phyloP scores from a whole-genome alignment of 306 rosid species.

The Geum urbanum region DNA sequence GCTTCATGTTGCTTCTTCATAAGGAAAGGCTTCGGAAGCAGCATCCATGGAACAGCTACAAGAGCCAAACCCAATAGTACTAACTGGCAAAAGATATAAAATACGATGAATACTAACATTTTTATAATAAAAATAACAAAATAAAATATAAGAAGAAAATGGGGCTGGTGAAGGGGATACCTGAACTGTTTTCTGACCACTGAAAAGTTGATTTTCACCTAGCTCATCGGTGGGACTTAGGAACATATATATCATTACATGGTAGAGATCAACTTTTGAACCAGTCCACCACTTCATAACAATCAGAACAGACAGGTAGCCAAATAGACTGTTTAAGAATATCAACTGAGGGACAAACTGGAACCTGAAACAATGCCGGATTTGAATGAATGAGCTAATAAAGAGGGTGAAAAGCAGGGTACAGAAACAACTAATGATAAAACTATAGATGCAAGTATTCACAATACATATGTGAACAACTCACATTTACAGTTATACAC shows the following conservation, averaged over 20 bases:
- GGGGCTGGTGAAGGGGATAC: constrained; percentile 31
- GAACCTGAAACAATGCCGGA: constrained; percentile 62
- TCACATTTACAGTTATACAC: not conserved
- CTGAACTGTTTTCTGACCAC: constrained; percentile 82
- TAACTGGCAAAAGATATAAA: constrained; percentile 44
- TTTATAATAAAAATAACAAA: not conserved
- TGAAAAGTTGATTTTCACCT: constrained; percentile 93
- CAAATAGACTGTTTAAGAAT: constrained; percentile 88
- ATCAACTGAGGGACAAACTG: constrained; percentile 85
- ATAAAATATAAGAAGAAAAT: no score
- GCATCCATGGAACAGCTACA: constrained; percentile 98
- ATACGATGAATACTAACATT: constrained; percentile 13
- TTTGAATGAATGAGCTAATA: constrained; percentile 16
- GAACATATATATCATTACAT: constrained; percentile 96
- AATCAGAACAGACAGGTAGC: constrained; percentile 78
- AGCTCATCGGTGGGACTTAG: constrained; percentile 83
- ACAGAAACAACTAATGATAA: not conserved
- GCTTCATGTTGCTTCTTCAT: constrained; percentile 84
- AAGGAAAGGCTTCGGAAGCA: constrained; percentile 90
- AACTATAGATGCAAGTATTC: constrained; percentile 17
- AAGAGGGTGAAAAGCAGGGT: constrained; percentile 3
- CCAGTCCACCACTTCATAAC: constrained; percentile 94
- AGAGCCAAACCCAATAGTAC: constrained; percentile 69
- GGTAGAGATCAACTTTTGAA: constrained; percentile 90
- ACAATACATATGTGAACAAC: not conserved